phyloP scores from a whole-genome alignment of 768 basidiomycete species.

The Pleurotus eryngii region DNA sequence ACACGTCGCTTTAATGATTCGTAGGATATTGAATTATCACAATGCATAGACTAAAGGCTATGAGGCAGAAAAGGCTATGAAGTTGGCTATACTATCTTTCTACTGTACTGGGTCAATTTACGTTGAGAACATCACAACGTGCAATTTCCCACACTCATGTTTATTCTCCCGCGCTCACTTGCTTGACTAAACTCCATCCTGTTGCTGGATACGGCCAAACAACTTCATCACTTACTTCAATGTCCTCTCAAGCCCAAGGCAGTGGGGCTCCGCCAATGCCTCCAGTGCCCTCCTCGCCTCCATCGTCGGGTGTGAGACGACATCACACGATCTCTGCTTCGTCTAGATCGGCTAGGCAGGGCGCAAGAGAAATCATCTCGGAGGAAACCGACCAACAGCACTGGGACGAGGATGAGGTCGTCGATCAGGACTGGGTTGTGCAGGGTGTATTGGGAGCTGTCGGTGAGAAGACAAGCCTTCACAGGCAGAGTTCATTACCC shows the following conservation, averaged over 20 bases:
- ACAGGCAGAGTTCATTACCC: constrained; percentile 78
- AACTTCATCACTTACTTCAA: constrained; percentile 16
- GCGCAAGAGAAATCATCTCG: constrained; percentile 60
- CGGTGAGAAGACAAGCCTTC: constrained; percentile 76
- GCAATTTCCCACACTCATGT: neutral
- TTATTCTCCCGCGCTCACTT: neutral
- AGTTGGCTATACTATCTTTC: too few relatives aligned
- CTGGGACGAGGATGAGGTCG: constrained; percentile 75
- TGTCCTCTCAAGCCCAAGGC: constrained; percentile 29
- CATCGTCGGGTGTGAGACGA: constrained; percentile 60
- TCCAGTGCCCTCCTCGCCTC: constrained; percentile 36
- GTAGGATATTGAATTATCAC: neutral
- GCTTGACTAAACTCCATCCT: neutral
- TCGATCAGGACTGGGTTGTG: constrained; percentile 74
- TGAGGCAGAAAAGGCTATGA: too few relatives aligned
- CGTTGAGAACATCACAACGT: neutral
- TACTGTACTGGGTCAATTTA: neutral
- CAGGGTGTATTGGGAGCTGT: constrained; percentile 73
- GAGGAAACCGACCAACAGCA: constrained; percentile 58
- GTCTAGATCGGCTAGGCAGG: constrained; percentile 59
- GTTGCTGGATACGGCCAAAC: constrained; percentile 1
- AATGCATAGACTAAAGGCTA: neutral
- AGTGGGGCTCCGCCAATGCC: constrained; percentile 30
- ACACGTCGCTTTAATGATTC: neutral
- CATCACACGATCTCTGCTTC: constrained; percentile 82